Conservation (phyloP, 2,329 filamentous ascomycete genomes). For the Proliferodiscus dingleyae region DNA sequence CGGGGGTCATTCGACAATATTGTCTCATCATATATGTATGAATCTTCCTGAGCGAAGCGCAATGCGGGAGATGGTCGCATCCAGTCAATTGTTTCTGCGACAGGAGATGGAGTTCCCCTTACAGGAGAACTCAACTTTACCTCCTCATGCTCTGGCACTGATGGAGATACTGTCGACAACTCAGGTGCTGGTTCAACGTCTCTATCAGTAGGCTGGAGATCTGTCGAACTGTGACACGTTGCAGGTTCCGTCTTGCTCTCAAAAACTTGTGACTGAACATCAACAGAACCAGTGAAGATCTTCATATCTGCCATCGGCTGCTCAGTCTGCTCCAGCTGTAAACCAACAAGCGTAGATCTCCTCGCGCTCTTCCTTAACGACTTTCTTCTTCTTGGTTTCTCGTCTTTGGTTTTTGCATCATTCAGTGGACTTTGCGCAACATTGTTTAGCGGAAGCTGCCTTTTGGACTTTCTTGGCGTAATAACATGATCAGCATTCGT, state of each 20-base stretch:
- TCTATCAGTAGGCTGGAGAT: not conserved
- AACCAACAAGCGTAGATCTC: conserved; percentile 7
- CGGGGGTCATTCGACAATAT: not conserved
- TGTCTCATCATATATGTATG: not conserved
- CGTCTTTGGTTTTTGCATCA: not conserved
- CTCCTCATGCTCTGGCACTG: not conserved
- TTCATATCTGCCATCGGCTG: not conserved
- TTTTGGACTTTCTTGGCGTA: conserved; percentile 27
- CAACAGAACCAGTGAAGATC: not conserved
- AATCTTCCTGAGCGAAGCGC: not conserved
- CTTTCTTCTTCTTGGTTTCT: conserved; percentile 19
- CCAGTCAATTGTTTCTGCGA: too few relatives aligned
- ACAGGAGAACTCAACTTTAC: not conserved
- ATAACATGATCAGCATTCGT: conserved; percentile 31
- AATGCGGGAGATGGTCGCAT: not conserved
- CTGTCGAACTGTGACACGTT: not conserved
- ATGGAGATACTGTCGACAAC: not conserved
- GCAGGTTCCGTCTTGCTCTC: not conserved
- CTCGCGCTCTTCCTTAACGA: conserved; percentile 21
- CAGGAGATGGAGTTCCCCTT: too few relatives aligned
- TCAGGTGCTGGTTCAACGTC: not conserved
- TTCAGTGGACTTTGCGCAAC: conserved; percentile 6
- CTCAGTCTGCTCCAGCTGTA: conserved; percentile 2
- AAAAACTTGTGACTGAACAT: not conserved
- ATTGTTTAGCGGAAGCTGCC: conserved; percentile 11